Percentiles rank a stretch among this genome's conserved stretches.
Conservation (phyloP, 805 yeast genomes). For the Saturnispora serradocipensis region DNA sequence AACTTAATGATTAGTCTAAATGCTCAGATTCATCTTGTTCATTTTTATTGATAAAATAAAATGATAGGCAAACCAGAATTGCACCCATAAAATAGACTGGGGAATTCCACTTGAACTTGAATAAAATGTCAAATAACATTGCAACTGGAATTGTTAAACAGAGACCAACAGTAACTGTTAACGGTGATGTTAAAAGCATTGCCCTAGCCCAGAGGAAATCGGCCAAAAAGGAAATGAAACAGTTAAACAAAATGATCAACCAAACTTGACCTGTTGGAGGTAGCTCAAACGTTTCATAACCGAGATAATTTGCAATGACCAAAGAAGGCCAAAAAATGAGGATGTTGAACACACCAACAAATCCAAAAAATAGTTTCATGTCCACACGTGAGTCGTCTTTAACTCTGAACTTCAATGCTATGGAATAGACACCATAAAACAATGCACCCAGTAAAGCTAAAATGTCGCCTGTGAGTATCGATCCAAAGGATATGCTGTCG, state of each 20-base stretch:
- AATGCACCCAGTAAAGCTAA: slow-evolving; percentile 79
- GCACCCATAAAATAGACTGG: slow-evolving; percentile 73
- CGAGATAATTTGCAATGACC: slow-evolving; percentile 50
- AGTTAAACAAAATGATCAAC: slow-evolving; percentile 51
- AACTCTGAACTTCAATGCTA: slow-evolving; percentile 65
- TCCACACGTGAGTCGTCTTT: slow-evolving; percentile 67
- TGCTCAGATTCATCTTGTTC: slow-evolving; percentile 48
- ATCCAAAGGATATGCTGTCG: slow-evolving; percentile 8
- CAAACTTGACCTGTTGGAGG: slow-evolving; percentile 51
- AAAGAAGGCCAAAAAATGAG: slow-evolving; percentile 77
- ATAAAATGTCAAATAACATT: slow-evolving; percentile 77
- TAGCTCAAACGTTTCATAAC: slow-evolving; percentile 61
- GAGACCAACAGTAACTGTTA: slow-evolving; percentile 91
- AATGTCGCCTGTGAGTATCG: slow-evolving; percentile 54
- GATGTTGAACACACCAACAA: slow-evolving; percentile 80
- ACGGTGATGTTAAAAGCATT: slow-evolving; percentile 84
- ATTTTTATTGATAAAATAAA: slow-evolving; percentile 71
- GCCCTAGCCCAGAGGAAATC: slow-evolving; percentile 97
- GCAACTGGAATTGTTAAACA: slow-evolving; percentile 92
- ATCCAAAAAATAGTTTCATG: slow-evolving; percentile 86
- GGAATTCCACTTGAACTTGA: slow-evolving; percentile 57
- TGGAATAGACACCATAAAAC: slow-evolving; percentile 88
- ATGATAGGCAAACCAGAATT: slow-evolving; percentile 65
- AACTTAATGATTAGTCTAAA: not conserved
- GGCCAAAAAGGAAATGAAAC: slow-evolving; percentile 70